Evolutionary conservation across 176 grass and related monocot genomes (phyloP).

Genomic region (Aechmea fasciata): DNA sequence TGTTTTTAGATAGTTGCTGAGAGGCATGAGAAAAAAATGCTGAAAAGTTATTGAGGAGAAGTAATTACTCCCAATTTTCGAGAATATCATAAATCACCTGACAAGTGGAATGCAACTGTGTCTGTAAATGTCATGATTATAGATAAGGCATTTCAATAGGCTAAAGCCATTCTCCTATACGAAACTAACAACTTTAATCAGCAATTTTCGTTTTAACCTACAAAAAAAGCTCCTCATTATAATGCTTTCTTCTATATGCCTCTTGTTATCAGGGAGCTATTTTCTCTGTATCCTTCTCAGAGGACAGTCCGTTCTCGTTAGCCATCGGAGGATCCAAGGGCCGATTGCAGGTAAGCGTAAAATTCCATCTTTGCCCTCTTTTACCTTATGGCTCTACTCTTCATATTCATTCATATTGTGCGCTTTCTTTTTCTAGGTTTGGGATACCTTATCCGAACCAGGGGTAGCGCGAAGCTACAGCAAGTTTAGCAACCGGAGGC

Average conservation of each 20-base stretch:
- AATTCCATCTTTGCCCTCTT: background rate
- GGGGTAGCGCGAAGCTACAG: slow-evolving; percentile 32
- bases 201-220: no score
- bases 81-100: background rate
- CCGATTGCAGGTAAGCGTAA: slow-evolving; percentile 37
- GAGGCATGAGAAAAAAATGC: no score
- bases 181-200: no score
- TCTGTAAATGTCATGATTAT: background rate
- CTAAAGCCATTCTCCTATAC: background rate
- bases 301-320: slow-evolving; percentile 50
- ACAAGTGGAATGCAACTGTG: background rate
- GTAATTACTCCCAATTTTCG: no score
- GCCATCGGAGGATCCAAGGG: slow-evolving; percentile 68
- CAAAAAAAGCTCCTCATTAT: no score
- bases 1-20: no score
- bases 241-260: background rate
- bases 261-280: slow-evolving; percentile 48
- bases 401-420: background rate
- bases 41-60: no score
- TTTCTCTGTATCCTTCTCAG: slow-evolving; percentile 49
- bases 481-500: slow-evolving; percentile 17
- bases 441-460: slow-evolving; percentile 42
- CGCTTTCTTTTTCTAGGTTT: slow-evolving; percentile 29
- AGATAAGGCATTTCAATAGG: no score
- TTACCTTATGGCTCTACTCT: background rate